These are phyloP conservation scores for Erythrobasidium hasegawianum DNA, from an alignment of 1,284 basidiomycete species.

Conservation along the genomic window DNA sequence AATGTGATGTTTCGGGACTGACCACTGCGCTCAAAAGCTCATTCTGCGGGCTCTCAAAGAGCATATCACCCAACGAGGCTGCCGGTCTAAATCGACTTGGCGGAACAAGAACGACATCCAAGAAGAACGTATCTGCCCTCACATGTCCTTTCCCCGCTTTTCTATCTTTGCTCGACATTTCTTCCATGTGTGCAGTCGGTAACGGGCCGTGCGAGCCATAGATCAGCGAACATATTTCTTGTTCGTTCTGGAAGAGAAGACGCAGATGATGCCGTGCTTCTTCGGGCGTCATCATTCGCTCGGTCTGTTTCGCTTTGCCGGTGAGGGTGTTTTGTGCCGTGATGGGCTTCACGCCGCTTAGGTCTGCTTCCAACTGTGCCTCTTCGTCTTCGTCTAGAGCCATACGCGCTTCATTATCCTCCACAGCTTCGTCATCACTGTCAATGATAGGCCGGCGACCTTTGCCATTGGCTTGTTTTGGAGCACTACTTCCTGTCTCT, in stretches of 20 bases:
- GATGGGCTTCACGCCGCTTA: slow-evolving; percentile 53
- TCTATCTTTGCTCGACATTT: slow-evolving; percentile 35
- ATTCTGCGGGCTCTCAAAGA: slow-evolving; percentile 97
- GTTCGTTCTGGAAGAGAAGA: slow-evolving; percentile 79
- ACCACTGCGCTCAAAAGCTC: slow-evolving; percentile 81
- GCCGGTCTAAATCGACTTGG: slow-evolving; percentile 96
- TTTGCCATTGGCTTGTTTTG: not conserved
- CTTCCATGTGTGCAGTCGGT: slow-evolving; percentile 48
- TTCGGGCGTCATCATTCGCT: slow-evolving; percentile 32
- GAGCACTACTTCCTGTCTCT: slow-evolving; percentile 36
- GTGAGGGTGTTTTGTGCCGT: slow-evolving; percentile 10
- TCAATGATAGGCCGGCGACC: too few relatives aligned
- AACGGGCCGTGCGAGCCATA: slow-evolving; percentile 91
- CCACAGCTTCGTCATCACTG: slow-evolving; percentile 36
- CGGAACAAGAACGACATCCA: slow-evolving; percentile 85
- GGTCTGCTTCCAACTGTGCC: slow-evolving; percentile 45
- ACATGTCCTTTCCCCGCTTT: slow-evolving; percentile 27
- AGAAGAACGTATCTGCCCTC: slow-evolving; percentile 88
- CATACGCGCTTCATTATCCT: slow-evolving; percentile 56
- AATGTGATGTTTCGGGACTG: too few relatives aligned
- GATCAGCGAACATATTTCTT: slow-evolving; percentile 73
- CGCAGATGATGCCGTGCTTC: slow-evolving; percentile 74
- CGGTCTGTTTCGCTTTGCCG: slow-evolving; percentile 14
- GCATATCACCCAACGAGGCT: slow-evolving; percentile 81
- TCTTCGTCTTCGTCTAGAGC: slow-evolving; percentile 41